phyloP scores from a whole-genome alignment of 2,329 filamentous ascomycete genomes.

The Beauveria rudraprayagi region DNA sequence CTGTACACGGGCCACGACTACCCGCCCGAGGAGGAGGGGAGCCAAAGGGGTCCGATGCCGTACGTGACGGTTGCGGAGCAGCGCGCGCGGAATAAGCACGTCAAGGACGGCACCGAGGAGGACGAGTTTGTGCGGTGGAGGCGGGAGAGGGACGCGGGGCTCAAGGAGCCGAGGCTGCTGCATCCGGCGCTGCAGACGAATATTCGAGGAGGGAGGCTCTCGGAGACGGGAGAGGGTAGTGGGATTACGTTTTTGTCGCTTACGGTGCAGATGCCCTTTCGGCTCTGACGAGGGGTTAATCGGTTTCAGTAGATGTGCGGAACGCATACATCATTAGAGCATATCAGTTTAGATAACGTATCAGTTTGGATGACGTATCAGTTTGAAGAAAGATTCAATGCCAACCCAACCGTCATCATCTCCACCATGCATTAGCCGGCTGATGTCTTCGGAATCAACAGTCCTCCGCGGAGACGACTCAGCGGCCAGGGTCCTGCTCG shows the following conservation, averaged over 20 bases:
- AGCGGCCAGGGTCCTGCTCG: not conserved
- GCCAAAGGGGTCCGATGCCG: conserved; percentile 26
- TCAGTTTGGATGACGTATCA: not conserved
- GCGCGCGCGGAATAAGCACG: conserved; percentile 37
- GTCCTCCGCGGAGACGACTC: too few species aligned
- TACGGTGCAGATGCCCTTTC: not conserved
- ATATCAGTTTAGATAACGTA: not conserved
- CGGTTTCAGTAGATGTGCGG: not conserved
- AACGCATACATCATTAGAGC: not conserved
- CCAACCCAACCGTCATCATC: too few species aligned
- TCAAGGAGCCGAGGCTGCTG: conserved; percentile 38
- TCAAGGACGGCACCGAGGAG: conserved; percentile 32
- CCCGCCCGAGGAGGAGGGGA: conserved; percentile 28
- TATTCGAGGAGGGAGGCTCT: conserved; percentile 34
- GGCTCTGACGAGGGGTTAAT: not conserved
- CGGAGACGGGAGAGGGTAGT: conserved; percentile 13
- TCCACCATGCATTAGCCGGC: too few species aligned
- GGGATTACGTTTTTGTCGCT: not conserved
- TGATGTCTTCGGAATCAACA: too few species aligned
- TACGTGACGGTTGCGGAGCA: conserved; percentile 40
- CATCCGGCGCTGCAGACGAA: conserved; percentile 46
- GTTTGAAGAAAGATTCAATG: too few species aligned
- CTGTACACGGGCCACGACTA: conserved; percentile 52
- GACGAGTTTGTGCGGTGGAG: conserved; percentile 38
- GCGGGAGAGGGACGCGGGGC: conserved; percentile 31